Base-by-base conservation (phyloP, 495 filamentous ascomycete species). In the Hamigera avellanea region DNA sequence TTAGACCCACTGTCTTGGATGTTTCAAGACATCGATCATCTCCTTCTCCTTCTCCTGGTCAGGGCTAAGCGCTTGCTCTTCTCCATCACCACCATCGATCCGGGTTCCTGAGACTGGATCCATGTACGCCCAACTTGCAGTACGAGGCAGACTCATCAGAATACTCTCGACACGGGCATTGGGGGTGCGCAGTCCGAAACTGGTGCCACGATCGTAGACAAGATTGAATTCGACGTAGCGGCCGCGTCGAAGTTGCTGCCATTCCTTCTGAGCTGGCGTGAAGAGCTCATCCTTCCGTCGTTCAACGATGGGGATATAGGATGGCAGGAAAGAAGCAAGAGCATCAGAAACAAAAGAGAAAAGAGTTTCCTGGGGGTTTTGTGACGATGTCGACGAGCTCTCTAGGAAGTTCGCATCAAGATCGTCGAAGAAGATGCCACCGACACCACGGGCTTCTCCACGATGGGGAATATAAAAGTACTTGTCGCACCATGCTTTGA, bases 371-470 rank as follows among this genome's bases (percentile, higher is more conserved):
- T 87, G 82, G 42, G 91, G 86, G 46, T 85, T 85, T 49, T 85
- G 76, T 0, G 73, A 69, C 2, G 63, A 64, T 18, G 56, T 52
- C 2, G 60, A 46, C 3, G 64, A 67, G 15, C 50, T 50, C 35
- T 68, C 48, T 21, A 68, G 51, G 54, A 65, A 66, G 39, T 48
- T 57, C 44, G 86, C 83, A 54, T 96, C 91, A 14, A 96, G 67
- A 49, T 99, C 91, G 57, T 98, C 91, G 50, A 99, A 99, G 71
- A 99, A 99, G 56, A 99, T 96, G 14, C 91, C 91, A 21, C 91
- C 91, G 16, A 99, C 59, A 30, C 91, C 91, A 23, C 91, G 78
- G n/a, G 73, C 67, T 62, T 99, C 91, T 37, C 72, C 72, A 23
- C 91, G 84, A 59, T 99, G 91, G 45, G 84, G 84, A 48, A 95